Percentiles rank a stretch among this genome's conserved stretches.
Conservation (phyloP, 176 grass and related monocot species). For the Puya raimondii region DNA sequence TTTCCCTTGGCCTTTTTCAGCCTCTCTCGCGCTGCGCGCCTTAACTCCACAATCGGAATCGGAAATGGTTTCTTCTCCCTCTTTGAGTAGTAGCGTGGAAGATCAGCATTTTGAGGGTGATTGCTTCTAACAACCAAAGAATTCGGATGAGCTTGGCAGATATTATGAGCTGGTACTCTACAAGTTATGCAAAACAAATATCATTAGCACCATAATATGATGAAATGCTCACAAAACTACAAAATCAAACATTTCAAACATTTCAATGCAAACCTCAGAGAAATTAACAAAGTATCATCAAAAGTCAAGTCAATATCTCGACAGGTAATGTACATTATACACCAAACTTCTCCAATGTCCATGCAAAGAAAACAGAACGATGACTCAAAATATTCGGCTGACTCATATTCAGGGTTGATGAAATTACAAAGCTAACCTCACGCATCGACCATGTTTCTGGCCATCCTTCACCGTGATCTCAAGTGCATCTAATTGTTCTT, state of each 20-base stretch:
- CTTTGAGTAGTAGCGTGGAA: slow-evolving; percentile 64
- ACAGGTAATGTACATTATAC: too few relatives aligned
- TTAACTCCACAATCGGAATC: slow-evolving; percentile 71
- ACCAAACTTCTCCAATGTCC: too few relatives aligned
- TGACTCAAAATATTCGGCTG: background rate
- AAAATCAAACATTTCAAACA: background rate
- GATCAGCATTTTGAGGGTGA: slow-evolving; percentile 74
- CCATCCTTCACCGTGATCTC: background rate
- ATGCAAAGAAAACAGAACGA: background rate
- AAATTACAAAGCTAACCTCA: slow-evolving; percentile 1
- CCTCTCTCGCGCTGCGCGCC: slow-evolving; percentile 69
- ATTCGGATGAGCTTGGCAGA: slow-evolving; percentile 10
- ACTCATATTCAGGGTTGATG: background rate
- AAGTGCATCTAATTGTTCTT: background rate
- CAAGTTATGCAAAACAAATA: slow-evolving; percentile 7
- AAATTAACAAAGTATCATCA: too few relatives aligned
- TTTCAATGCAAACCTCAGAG: background rate
- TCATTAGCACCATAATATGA: background rate
- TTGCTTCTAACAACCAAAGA: slow-evolving; percentile 32
- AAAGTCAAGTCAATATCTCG: too few relatives aligned
- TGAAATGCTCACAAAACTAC: background rate
- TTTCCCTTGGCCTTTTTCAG: slow-evolving; percentile 59
- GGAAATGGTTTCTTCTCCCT: slow-evolving; percentile 97
- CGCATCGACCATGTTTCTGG: background rate
- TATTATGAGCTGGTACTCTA: slow-evolving; percentile 33